Evolutionary conservation across 306 rosid genomes (phyloP).

Genomic region (Vigna unguiculata): DNA sequence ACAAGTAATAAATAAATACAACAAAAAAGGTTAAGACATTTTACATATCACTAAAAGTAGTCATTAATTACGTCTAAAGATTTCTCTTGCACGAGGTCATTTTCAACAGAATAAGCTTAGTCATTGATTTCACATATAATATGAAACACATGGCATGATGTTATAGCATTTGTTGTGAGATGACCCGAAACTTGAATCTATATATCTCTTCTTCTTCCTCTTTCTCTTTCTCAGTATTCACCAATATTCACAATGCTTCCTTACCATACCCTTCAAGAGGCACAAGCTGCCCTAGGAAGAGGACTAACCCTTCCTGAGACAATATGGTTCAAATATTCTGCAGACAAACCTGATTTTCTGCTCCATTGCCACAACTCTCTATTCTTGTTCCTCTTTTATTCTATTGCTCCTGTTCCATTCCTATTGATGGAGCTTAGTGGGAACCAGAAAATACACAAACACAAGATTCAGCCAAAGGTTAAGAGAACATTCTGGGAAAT

Average conservation of each 20-base stretch:
- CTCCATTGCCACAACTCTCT: constrained; percentile 79
- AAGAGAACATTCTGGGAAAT: constrained; percentile 61
- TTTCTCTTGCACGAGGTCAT: too few relatives aligned
- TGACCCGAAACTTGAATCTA: not conserved
- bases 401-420: constrained; percentile 71
- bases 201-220: not conserved
- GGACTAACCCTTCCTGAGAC: constrained; percentile 70
- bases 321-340: constrained; percentile 85
- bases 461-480: constrained; percentile 79
- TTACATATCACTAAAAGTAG: too few relatives aligned
- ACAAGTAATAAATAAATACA: too few relatives aligned
- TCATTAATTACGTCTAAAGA: too few relatives aligned
- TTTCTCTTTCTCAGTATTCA: not conserved
- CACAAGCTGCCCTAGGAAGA: constrained; percentile 57
- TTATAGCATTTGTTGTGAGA: not conserved
- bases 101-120: too few relatives aligned
- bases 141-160: too few relatives aligned
- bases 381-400: constrained; percentile 73
- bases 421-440: constrained; percentile 53
- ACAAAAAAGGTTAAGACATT: too few relatives aligned
- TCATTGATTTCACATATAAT: too few relatives aligned
- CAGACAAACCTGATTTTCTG: constrained; percentile 68
- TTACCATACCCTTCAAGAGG: constrained; percentile 31
- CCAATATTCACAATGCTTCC: constrained; percentile 25
- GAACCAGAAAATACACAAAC: constrained; percentile 9